Evolutionary conservation across 305 asterid species (phyloP).

Genomic region (Fraxinus ornus): DNA sequence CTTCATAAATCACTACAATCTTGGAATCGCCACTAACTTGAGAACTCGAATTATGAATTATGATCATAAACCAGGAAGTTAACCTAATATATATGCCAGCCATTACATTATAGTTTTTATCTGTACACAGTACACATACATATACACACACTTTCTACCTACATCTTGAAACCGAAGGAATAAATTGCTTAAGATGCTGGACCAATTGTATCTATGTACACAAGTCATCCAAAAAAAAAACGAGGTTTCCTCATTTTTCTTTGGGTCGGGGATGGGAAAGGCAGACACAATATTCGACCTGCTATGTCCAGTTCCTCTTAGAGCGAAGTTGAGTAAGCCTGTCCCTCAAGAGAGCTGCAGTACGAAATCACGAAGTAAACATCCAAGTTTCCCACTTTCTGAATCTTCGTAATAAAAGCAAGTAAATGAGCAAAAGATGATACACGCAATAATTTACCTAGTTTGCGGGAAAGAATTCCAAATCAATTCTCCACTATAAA

Average conservation of each 20-base stretch:
- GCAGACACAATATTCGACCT: neutral
- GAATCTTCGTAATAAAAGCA: neutral
- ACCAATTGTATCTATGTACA: conserved; percentile 36
- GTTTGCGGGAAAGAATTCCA: neutral
- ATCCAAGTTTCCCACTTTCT: neutral
- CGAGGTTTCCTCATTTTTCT: neutral
- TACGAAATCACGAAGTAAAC: neutral
- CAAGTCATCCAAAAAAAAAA: conserved; percentile 10
- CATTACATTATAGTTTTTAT: neutral
- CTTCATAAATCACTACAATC: neutral
- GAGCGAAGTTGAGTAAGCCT: conserved; percentile 82
- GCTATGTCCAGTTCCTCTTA: conserved; percentile 73
- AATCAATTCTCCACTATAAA: neutral
- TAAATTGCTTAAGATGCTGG: conserved; percentile 10
- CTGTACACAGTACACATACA: neutral
- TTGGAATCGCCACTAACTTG: neutral
- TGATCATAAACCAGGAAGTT: neutral
- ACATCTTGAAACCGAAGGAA: neutral
- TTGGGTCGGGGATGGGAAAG: neutral
- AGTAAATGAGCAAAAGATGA: neutral
- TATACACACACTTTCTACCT: neutral
- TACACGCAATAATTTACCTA: neutral
- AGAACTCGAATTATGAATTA: neutral
- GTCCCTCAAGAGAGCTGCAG: conserved; percentile 87
- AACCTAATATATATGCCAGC: neutral